Percentiles rank a stretch among this genome's conserved stretches.
Evolutionary conservation across 805 yeast genomes (phyloP).

Genomic region (Suhomyces prunicola): DNA sequence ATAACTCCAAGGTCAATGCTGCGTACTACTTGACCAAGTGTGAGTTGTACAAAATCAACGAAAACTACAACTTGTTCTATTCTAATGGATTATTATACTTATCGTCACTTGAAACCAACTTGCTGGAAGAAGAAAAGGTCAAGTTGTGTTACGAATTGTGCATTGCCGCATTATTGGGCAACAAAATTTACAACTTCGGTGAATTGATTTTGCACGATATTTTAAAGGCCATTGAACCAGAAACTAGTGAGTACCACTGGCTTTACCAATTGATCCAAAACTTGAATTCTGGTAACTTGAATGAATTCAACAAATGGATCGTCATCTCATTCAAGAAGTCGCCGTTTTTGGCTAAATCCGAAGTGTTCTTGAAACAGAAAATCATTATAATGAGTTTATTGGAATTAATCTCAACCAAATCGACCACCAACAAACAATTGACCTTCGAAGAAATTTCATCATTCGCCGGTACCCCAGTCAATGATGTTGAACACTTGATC

Average conservation of each 20-base stretch:
- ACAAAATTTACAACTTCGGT: slow-evolving; percentile 90
- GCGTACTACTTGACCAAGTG: slow-evolving; percentile 81
- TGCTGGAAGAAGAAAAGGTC: slow-evolving; percentile 36
- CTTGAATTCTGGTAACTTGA: slow-evolving; percentile 76
- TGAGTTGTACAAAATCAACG: slow-evolving; percentile 66
- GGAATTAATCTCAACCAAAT: slow-evolving; percentile 76
- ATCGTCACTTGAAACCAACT: slow-evolving; percentile 59
- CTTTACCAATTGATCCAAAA: slow-evolving; percentile 64
- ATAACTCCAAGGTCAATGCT: slow-evolving; percentile 61
- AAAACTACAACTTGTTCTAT: slow-evolving; percentile 80
- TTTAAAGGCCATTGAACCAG: slow-evolving; percentile 45
- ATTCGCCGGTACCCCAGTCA: slow-evolving; percentile 59
- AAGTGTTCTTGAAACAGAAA: slow-evolving; percentile 78
- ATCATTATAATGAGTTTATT: slow-evolving; percentile 88
- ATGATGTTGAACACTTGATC: slow-evolving; percentile 84
- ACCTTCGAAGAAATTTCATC: slow-evolving; percentile 69
- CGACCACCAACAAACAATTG: slow-evolving; percentile 71
- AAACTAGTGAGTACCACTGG: slow-evolving; percentile 58
- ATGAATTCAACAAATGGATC: slow-evolving; percentile 53
- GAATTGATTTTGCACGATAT: slow-evolving; percentile 90
- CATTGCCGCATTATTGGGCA: slow-evolving; percentile 86
- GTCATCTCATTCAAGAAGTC: slow-evolving; percentile 35
- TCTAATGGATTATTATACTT: slow-evolving; percentile 77
- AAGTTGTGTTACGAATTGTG: slow-evolving; percentile 62
- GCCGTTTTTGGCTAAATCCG: slow-evolving; percentile 56